Percentiles rank a stretch among this genome's conserved stretches.
These are phyloP conservation scores for Bathelium albidoporum DNA, from an alignment of 495 filamentous ascomycete species.

Conservation along the genomic window DNA sequence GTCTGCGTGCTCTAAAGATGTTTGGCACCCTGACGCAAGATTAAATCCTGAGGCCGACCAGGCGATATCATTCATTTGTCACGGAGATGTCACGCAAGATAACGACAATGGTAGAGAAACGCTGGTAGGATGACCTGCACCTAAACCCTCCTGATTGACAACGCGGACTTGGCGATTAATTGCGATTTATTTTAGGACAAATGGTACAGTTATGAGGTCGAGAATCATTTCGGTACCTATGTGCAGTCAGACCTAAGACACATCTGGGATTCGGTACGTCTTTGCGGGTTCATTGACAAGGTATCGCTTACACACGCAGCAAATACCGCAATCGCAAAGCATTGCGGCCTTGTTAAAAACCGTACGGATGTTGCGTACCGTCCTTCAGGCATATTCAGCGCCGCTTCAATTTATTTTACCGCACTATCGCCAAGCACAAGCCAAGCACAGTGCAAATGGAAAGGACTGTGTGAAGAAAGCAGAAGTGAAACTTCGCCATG, in stretches of 20 bases:
- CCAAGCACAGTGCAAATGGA: background rate
- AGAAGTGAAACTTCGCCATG: conserved; percentile 8
- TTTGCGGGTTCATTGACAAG: background rate
- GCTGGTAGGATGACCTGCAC: background rate
- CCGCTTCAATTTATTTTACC: background rate
- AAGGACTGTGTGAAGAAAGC: background rate
- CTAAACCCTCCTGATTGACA: too few relatives aligned
- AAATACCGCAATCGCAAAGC: background rate
- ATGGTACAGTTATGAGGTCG: background rate
- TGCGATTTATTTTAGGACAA: background rate
- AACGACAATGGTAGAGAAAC: background rate
- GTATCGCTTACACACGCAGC: background rate
- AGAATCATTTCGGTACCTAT: background rate
- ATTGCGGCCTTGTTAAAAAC: background rate
- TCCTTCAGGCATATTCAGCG: background rate
- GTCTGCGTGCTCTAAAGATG: background rate
- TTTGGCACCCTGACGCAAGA: conserved; percentile 2
- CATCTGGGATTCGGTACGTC: background rate
- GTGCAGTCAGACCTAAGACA: background rate
- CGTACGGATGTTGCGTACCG: background rate
- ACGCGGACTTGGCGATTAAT: too few relatives aligned
- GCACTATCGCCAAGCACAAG: conserved; percentile 1
- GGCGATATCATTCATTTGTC: conserved; percentile 47
- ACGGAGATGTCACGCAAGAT: conserved; percentile 8
- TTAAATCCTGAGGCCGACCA: conserved; percentile 58